Conservation (phyloP, 257 asterid genomes). For the Capsicum pubescens region DNA sequence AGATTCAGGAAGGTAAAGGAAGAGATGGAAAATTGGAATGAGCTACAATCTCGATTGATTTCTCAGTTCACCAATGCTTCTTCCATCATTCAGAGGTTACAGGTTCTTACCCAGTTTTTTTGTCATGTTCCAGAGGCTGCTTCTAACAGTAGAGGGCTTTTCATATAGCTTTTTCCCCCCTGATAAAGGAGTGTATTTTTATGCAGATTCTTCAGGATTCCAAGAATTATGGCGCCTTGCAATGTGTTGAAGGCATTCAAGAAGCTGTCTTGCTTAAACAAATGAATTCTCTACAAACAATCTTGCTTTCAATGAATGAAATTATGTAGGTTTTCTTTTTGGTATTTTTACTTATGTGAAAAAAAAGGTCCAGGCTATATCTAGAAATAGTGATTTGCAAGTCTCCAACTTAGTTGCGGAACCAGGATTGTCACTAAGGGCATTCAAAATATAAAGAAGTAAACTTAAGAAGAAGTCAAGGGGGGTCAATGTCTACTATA, state of each 20-base stretch:
- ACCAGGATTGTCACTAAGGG: too few relatives aligned
- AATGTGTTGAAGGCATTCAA: slow-evolving; percentile 61
- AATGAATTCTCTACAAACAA: slow-evolving; percentile 65
- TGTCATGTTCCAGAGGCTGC: background rate
- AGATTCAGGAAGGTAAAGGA: slow-evolving; percentile 64
- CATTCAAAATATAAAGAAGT: too few relatives aligned
- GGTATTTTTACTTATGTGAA: slow-evolving; percentile 25
- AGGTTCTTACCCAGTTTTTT: slow-evolving; percentile 43
- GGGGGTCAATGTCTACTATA: too few relatives aligned
- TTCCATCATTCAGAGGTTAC: slow-evolving; percentile 75
- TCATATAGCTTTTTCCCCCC: too few relatives aligned
- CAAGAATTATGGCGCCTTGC: slow-evolving; percentile 60
- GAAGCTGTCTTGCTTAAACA: slow-evolving; percentile 65
- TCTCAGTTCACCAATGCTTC: slow-evolving; percentile 69
- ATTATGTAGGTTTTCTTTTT: slow-evolving; percentile 42
- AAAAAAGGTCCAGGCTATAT: background rate
- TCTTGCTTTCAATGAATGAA: slow-evolving; percentile 56
- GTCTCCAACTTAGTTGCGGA: background rate
- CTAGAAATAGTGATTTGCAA: background rate
- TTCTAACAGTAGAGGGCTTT: too few relatives aligned
- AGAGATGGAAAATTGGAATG: slow-evolving; percentile 72
- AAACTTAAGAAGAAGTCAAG: too few relatives aligned
- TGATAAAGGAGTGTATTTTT: background rate
- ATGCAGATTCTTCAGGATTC: slow-evolving; percentile 56
- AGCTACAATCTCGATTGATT: slow-evolving; percentile 63